Evolutionary conservation across 139 green algal species (phyloP), one percentile per base, ranked within the genome.

Genomic region (Chlamydomonas incerta): DNA sequence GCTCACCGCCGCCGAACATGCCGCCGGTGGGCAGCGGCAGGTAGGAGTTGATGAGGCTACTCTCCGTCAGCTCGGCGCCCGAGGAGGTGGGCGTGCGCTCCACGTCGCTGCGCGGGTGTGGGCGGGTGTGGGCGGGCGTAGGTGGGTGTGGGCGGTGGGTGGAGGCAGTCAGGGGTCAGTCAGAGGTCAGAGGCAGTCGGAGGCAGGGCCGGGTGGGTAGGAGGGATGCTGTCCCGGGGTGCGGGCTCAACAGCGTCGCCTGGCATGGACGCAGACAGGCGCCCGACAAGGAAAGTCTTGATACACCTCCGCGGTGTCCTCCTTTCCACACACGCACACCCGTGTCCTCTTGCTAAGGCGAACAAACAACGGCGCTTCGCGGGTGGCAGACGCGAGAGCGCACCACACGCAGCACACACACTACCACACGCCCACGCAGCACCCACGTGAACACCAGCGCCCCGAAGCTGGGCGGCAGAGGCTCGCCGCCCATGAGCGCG

Each of bases 391-490:
- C n/a, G n/a, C n/a, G n/a, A n/a, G n/a, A n/a, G n/a, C n/a, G n/a
- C n/a, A n/a, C n/a, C n/a, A n/a, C n/a, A n/a, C n/a, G n/a, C n/a
- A n/a, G n/a, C n/a, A n/a, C n/a, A n/a, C n/a, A n/a, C n/a, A n/a
- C 18, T 29, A 26, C 21, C 18, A 5, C 58, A 10, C 58, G 13
- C 58, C 26, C 21, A 21, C 63, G 6, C 63, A 8, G 26, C 31
- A 41, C 74, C 60, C 60, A 82, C 79, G 68, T 86, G 68, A 86
- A 79, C n/a, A 80, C 68, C 24, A 86, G 52, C 28, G 80, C 52
- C 2, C 68, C 80, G 52, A 86, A 86, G 50, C 20, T 52, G 10
- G 80, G 80, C 62, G 80, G 68, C 68, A 47, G 50, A 4, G 80
- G 55, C 21, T 5, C 10, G 52, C 69, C 80, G 26, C 13, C 14